Conservation (phyloP, 148 eudicot genomes). For the Camellia granthamiana region DNA sequence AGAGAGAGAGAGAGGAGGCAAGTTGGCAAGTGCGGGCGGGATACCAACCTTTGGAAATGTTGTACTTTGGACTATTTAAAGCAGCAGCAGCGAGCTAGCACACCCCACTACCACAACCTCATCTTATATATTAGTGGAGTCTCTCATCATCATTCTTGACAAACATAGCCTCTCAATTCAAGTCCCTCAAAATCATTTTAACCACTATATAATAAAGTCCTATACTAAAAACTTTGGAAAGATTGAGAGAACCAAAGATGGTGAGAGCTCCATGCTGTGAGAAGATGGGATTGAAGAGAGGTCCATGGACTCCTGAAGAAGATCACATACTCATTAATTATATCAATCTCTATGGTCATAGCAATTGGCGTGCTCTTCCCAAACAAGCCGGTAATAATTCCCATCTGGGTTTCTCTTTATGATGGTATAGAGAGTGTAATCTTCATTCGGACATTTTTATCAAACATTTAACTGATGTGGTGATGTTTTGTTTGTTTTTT, state of each 20-base stretch:
- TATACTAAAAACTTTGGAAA: neutral
- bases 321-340: conserved; percentile 28
- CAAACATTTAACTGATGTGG: too few relatives aligned
- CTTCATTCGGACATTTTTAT: neutral
- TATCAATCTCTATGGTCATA: conserved; percentile 28
- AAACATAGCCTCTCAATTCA: neutral
- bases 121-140: too few relatives aligned
- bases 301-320: conserved; percentile 46
- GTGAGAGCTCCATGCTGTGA: conserved; percentile 47
- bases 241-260: conserved; percentile 21
- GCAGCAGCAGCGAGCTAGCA: too few relatives aligned
- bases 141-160: too few relatives aligned
- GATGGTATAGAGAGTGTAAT: neutral
- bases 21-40: neutral
- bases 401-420: neutral
- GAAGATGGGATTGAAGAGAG: conserved; percentile 44
- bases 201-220: neutral
- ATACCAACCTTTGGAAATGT: neutral
- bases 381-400: conserved; percentile 25
- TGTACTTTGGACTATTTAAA: too few relatives aligned
- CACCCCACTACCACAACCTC: too few relatives aligned
- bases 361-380: conserved; percentile 42
- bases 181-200: neutral
- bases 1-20: conserved; percentile 5
- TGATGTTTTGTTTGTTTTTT: too few relatives aligned